Evolutionary conservation across 2,329 filamentous ascomycete species (phyloP), one percentile per base, ranked within the genome.

Genomic region (Phialemonium atrogriseum): DNA sequence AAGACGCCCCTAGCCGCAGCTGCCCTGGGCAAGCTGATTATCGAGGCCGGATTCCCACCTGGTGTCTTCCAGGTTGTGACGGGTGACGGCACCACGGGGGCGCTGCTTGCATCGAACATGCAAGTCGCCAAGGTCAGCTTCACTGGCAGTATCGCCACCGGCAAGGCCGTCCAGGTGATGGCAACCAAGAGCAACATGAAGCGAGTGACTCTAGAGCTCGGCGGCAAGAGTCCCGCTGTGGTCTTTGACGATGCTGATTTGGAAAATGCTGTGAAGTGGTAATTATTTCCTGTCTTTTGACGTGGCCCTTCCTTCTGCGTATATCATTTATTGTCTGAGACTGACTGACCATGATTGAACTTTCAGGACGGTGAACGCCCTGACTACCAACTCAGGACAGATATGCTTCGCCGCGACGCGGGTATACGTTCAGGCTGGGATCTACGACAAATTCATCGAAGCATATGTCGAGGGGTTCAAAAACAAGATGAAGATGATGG

Each of bases 41-140:
- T 68, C 53, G 63, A 76, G 56, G 71, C 72, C 43, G 72, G 72
- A 27, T 76, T 76, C 63, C 72, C 72, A 32, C 64, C 70, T 34
- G 72, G 72, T 54, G 71, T 77, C 35, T 54, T 73, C 52, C 72
- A 77, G 55, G 54, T 74, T 49, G 60, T 62, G 53, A 75, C 73
- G 36, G 77, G 77, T 39, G 71, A 78, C 54, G 77, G 76, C 56
- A 56, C 68, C 36, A 74, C 75, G 27, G 77, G 77, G 59, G 73
- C 74, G 21, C 69, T 70, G 39, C 61, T 77, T 37, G 59, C 70
- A 32, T 55, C 64, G 23, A 72, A 77, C 59, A 70, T 74, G 62
- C 66, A 69, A 43, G 55, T 77, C 39, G 70, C 73, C 60, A 76
- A 77, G 64, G 59, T 77, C 41, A 70, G 70, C 38, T 77, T 77